Evolutionary conservation across 2,329 filamentous ascomycete genomes (phyloP).

Genomic region (Byssochlamys sp.): DNA sequence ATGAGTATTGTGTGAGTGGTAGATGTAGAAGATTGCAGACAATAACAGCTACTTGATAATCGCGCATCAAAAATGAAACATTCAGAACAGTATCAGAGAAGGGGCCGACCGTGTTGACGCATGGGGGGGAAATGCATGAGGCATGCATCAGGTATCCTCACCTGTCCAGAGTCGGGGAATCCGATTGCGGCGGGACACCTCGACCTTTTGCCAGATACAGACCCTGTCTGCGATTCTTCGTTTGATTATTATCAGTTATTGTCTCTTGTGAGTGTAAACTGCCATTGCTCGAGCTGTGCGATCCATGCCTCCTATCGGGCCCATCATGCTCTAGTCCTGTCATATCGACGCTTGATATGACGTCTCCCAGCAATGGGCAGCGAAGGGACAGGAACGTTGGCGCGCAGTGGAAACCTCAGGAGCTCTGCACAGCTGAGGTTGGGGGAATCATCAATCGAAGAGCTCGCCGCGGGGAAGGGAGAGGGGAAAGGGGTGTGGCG

Average conservation of each 20-base stretch:
- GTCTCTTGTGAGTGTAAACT: conserved; percentile 34
- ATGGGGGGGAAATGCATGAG: background rate
- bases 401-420: background rate
- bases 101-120: background rate
- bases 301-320: conserved; percentile 28
- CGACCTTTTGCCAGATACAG: conserved; percentile 16
- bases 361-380: background rate
- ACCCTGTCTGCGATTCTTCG: conserved; percentile 9
- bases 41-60: background rate
- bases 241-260: conserved; percentile 19
- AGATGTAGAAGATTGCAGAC: background rate
- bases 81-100: background rate
- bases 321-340: conserved; percentile 23
- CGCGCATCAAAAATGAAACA: background rate
- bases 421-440: background rate
- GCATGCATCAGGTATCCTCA: background rate
- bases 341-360: conserved; percentile 15
- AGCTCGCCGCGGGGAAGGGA: background rate
- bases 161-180: background rate
- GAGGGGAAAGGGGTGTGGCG: conserved; percentile 1
- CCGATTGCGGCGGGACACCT: conserved; percentile 2
- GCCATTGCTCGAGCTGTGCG: conserved; percentile 30
- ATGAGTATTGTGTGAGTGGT: background rate
- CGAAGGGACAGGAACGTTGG: background rate
- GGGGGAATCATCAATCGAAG: background rate